Percentiles rank a stretch among this genome's conserved stretches.
Evolutionary conservation across 179 eudicot genomes (phyloP).

Genomic region (Silene noctiflora): DNA sequence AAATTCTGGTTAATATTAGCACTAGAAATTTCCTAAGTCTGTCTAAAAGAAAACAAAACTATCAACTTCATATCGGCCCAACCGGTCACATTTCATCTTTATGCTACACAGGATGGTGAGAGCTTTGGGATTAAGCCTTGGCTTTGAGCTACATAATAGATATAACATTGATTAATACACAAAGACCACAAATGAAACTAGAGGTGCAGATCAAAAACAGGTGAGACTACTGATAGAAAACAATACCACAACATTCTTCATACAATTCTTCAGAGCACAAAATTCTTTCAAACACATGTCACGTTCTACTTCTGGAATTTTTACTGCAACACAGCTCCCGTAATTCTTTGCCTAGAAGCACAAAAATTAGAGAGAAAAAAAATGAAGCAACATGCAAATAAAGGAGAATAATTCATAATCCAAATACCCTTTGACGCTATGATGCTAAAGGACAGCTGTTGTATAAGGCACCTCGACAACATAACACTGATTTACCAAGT

Average conservation of each 20-base stretch:
- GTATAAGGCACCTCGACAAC: neutral
- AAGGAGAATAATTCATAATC: neutral
- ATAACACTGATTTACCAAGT: neutral
- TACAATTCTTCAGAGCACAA: constrained; percentile 68
- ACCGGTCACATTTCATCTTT: constrained; percentile 14
- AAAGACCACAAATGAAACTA: neutral
- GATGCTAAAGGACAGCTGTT: neutral
- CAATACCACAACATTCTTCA: constrained; percentile 72
- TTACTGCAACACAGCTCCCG: constrained; percentile 84
- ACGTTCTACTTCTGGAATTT: constrained; percentile 84
- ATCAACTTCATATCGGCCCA: constrained; percentile 8
- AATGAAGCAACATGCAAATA: constrained; percentile 5
- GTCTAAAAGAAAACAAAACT: constrained; percentile 17
- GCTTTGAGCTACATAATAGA: constrained; percentile 52
- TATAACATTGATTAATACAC: constrained; percentile 4
- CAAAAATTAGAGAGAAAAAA: constrained; percentile 14
- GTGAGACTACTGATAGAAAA: constrained; percentile 12
- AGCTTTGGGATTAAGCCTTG: constrained; percentile 41
- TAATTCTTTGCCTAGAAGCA: constrained; percentile 74
- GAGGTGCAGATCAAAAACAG: neutral
- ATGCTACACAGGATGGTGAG: constrained; percentile 6
- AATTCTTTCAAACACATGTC: constrained; percentile 95
- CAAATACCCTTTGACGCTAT: neutral
- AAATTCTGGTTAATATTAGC: neutral
- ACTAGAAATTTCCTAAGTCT: constrained; percentile 19